These are phyloP conservation scores for Ophiostoma montium DNA, from an alignment of 2,329 filamentous ascomycete species.

Conservation along the genomic window DNA sequence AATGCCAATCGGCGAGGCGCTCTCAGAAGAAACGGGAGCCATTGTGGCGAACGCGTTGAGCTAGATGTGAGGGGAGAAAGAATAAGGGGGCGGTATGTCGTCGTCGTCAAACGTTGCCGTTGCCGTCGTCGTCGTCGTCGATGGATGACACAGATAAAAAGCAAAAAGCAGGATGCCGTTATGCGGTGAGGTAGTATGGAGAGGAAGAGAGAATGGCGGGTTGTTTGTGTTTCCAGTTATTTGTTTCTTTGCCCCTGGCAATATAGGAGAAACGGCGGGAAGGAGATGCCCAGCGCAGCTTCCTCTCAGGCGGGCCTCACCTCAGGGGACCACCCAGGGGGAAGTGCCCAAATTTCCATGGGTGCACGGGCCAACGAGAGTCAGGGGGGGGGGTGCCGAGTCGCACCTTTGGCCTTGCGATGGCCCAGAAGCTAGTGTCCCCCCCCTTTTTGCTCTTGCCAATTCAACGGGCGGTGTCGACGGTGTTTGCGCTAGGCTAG, in stretches of 20 bases:
- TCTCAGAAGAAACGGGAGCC: conserved; percentile 44
- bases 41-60: conserved; percentile 22
- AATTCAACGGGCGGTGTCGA: background rate
- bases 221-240: conserved; percentile 12
- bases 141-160: background rate
- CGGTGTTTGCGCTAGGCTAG: conserved; percentile 3
- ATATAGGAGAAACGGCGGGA: conserved; percentile 11
- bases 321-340: conserved; percentile 10
- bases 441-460: conserved; percentile 2
- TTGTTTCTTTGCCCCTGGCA: conserved; percentile 7
- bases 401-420: too few relatives aligned
- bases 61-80: background rate
- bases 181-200: conserved; percentile 2
- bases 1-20: conserved; percentile 57
- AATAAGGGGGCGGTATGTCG: background rate
- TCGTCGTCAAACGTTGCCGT: too few relatives aligned
- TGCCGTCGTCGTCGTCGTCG: background rate
- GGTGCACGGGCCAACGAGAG: conserved; percentile 15
- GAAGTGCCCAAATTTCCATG: conserved; percentile 17
- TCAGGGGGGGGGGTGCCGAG: conserved; percentile 9
- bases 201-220: background rate
- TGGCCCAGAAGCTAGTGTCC: background rate
- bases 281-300: conserved; percentile 11
- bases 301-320: too few relatives aligned
- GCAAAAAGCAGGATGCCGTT: too few relatives aligned